Percentiles rank a stretch among this genome's conserved stretches.
These are phyloP conservation scores for Byssothecium circinans DNA, from an alignment of 2,329 filamentous ascomycete species.

Conservation along the genomic window DNA sequence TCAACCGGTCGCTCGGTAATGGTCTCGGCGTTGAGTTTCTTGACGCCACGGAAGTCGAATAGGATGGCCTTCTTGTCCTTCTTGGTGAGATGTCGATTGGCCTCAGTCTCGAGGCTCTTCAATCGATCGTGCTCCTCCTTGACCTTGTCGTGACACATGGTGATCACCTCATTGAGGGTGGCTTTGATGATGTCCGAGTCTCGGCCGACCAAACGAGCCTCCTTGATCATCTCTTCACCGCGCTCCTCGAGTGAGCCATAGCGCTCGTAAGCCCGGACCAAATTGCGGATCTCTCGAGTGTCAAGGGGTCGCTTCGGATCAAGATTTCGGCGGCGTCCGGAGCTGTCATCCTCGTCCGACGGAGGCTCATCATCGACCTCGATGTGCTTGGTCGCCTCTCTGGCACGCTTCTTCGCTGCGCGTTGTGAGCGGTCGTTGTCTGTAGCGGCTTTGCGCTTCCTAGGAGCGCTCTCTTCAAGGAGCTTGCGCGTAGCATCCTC, in stretches of 20 bases:
- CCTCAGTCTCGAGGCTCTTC: conserved; percentile 66
- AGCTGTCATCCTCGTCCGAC: conserved; percentile 41
- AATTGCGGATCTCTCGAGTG: conserved; percentile 89
- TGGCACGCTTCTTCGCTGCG: conserved; percentile 68
- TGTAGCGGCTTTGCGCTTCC: conserved; percentile 66
- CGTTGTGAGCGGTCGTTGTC: conserved; percentile 66
- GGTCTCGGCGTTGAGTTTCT: conserved; percentile 94
- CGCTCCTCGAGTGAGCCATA: conserved; percentile 90
- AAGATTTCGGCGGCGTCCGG: conserved; percentile 48
- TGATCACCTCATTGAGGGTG: conserved; percentile 76
- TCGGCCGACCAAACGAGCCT: conserved; percentile 80
- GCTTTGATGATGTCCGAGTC: conserved; percentile 77
- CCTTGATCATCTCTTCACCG: conserved; percentile 80
- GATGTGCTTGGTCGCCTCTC: conserved; percentile 63
- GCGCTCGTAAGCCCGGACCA: conserved; percentile 86
- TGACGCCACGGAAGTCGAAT: conserved; percentile 90
- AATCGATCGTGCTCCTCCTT: conserved; percentile 70
- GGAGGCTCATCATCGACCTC: conserved; percentile 63
- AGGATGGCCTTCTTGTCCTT: conserved; percentile 97
- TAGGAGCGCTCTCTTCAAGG: conserved; percentile 81
- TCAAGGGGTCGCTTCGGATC: conserved; percentile 89
- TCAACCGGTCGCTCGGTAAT: conserved; percentile 89
- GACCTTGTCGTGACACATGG: conserved; percentile 69
- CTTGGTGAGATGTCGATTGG: conserved; percentile 83
- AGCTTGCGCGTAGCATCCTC: conserved; percentile 80